These are phyloP conservation scores for Simplicillium aogashimaense DNA, from an alignment of 2,329 filamentous ascomycete genomes.

Conservation along the genomic window DNA sequence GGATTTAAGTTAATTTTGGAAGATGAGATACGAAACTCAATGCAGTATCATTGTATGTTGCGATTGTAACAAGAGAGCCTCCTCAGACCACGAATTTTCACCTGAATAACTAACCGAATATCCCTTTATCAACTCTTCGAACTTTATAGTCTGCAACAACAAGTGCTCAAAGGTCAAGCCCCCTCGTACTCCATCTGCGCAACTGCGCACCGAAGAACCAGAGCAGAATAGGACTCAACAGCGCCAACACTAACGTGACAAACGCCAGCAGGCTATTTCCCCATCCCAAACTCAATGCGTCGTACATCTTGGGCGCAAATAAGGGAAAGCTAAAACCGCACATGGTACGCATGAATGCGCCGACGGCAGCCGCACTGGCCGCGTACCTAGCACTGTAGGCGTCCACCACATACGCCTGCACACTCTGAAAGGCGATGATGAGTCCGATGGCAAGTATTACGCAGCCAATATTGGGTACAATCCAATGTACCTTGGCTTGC, in stretches of 20 bases:
- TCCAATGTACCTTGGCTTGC: constrained; percentile 33
- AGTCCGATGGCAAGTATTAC: constrained; percentile 34
- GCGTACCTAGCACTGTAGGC: constrained; percentile 27
- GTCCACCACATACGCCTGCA: constrained; percentile 49
- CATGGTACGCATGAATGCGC: constrained; percentile 43
- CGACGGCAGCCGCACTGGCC: constrained; percentile 36
- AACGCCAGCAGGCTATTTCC: constrained; percentile 25
- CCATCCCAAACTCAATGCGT: constrained; percentile 32
- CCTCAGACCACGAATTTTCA: no score
- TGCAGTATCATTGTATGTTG: no score
- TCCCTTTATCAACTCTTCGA: no score
- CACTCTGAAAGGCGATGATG: constrained; percentile 46
- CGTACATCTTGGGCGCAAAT: constrained; percentile 37
- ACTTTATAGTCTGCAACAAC: no score
- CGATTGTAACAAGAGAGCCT: no score
- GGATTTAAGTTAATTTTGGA: no score
- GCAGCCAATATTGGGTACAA: constrained; percentile 48
- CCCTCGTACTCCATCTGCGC: constrained; percentile 7
- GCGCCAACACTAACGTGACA: constrained; percentile 9
- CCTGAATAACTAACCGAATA: no score
- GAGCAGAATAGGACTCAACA: constrained; percentile 9
- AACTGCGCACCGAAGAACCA: constrained; percentile 12
- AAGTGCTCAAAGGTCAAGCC: background rate
- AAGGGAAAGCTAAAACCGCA: constrained; percentile 49
- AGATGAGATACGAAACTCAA: no score